Conservation (phyloP, 2,329 filamentous ascomycete genomes). For the Tolypocladium tropicale region DNA sequence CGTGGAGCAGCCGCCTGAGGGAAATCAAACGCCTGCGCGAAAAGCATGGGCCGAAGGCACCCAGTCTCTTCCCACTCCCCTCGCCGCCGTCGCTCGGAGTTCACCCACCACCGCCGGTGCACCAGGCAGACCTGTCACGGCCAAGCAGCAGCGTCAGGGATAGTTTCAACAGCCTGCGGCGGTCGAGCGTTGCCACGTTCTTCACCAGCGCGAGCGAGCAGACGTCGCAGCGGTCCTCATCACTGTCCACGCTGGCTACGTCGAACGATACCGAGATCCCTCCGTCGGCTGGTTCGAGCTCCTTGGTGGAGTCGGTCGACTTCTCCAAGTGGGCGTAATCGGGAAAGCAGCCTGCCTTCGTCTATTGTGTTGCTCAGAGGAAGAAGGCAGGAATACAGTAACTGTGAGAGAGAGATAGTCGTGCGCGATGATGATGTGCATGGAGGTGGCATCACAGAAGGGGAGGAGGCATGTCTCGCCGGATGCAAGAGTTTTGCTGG, state of each 20-base stretch:
- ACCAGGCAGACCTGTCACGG: conserved; percentile 6
- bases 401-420: no score
- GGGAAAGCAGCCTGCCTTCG: conserved; percentile 1
- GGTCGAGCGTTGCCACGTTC: conserved; percentile 57
- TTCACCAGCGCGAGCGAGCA: conserved; percentile 48
- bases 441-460: neutral
- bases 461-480: neutral
- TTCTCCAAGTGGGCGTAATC: conserved; percentile 27
- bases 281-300: conserved; percentile 16
- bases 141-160: conserved; percentile 36
- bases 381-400: no score
- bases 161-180: conserved; percentile 48
- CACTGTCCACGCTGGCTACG: conserved; percentile 40
- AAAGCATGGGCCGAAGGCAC: conserved; percentile 40
- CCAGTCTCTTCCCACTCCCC: conserved; percentile 14
- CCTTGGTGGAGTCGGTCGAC: conserved; percentile 25
- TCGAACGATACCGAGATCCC: conserved; percentile 44
- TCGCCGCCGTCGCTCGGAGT: conserved; percentile 19
- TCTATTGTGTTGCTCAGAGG: no score
- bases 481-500: neutral
- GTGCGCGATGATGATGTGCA: conserved; percentile 1
- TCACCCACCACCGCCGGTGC: conserved; percentile 10
- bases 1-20: conserved; percentile 78
- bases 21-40: conserved; percentile 79
- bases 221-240: conserved; percentile 47